These are phyloP conservation scores for Diplosphaera chodatii DNA, from an alignment of 139 green algal species.

Conservation along the genomic window DNA sequence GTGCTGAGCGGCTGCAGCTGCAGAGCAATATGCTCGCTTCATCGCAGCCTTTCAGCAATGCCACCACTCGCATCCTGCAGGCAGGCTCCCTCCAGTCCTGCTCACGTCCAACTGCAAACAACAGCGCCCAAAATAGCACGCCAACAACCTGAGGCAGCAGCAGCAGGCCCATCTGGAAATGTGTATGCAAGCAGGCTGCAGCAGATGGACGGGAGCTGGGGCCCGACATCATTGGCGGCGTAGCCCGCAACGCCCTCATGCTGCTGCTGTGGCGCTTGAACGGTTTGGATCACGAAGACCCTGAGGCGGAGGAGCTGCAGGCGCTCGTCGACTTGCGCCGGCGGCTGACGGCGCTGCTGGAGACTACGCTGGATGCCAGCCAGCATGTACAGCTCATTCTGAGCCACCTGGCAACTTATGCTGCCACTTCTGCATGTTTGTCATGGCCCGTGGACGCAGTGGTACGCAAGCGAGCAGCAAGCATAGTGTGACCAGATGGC, in stretches of 20 bases:
- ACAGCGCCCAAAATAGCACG: too few relatives aligned
- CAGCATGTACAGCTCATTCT: too few relatives aligned
- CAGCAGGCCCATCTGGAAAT: too few relatives aligned
- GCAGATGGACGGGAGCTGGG: slow-evolving; percentile 1
- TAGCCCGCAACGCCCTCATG: background rate
- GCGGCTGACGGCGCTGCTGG: background rate
- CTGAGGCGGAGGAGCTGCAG: background rate
- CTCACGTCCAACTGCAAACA: too few relatives aligned
- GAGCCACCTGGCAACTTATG: too few relatives aligned
- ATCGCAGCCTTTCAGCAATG: background rate
- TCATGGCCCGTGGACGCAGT: too few relatives aligned
- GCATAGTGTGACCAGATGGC: too few relatives aligned
- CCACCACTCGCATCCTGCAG: slow-evolving; percentile 2
- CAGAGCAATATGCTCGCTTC: background rate
- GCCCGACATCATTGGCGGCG: slow-evolving; percentile 4
- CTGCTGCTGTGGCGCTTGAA: background rate
- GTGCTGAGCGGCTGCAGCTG: background rate
- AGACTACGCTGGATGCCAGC: background rate
- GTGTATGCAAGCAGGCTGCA: too few relatives aligned
- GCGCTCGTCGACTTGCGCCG: background rate
- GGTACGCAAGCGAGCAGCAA: too few relatives aligned
- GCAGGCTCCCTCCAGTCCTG: too few relatives aligned
- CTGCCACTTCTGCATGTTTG: too few relatives aligned
- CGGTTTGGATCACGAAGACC: background rate
- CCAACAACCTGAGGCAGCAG: too few relatives aligned